Percentiles rank a stretch among this genome's conserved stretches.
Conservation (phyloP, 208 protist genomes). For the Leishmania martiniquensis region DNA sequence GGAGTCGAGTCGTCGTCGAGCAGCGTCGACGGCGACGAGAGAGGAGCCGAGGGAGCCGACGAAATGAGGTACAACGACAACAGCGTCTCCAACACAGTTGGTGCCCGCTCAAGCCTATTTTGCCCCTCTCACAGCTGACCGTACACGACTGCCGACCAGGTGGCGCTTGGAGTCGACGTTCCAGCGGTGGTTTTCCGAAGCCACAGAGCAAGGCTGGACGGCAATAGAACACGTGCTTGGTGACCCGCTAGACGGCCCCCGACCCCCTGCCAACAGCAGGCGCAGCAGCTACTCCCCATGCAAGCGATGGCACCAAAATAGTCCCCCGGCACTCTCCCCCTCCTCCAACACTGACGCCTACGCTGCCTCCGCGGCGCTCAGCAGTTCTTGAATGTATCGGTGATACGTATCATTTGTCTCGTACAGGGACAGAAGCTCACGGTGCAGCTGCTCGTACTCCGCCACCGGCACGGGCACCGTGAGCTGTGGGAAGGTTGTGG, state of each 20-base stretch:
- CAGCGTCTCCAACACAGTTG: background rate
- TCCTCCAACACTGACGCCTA: background rate
- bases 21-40: background rate
- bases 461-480: constrained; percentile 21
- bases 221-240: background rate
- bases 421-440: constrained; percentile 41
- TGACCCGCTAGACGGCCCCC: background rate
- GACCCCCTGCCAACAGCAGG: background rate
- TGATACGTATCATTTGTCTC: constrained; percentile 35
- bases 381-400: constrained; percentile 23
- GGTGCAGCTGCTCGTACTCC: constrained; percentile 27
- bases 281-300: background rate
- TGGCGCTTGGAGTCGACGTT: background rate
- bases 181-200: background rate
- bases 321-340: background rate
- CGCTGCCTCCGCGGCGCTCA: constrained; percentile 13
- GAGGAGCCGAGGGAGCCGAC: background rate
- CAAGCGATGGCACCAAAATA: background rate
- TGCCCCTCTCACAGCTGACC: background rate
- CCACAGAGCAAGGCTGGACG: background rate
- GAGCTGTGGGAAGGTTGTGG: background rate
- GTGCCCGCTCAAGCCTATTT: background rate
- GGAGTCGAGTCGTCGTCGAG: background rate
- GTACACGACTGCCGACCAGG: background rate
- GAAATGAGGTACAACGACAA: background rate